Base-by-base conservation (phyloP, 148 eudicot species). In the Persicaria tinctoria region DNA sequence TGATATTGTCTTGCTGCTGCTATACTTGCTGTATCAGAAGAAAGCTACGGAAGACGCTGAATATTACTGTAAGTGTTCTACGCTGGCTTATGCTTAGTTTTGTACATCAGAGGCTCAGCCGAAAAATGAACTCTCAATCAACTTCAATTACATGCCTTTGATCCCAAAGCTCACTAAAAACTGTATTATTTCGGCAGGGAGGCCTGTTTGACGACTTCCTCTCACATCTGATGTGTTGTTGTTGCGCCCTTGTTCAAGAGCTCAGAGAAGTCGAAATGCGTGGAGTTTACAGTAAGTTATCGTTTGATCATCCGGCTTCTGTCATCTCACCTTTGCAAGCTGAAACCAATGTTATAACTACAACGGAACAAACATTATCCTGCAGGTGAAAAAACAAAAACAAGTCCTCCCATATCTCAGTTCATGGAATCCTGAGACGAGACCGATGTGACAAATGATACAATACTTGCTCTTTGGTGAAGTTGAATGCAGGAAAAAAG, bases 201-300 rank as follows among this genome's bases (percentile, higher is more conserved):
- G 99, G 97, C 27, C 74, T 77, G 59, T 81, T 88, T 69, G 99
- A 92, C 60, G 99, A 95, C 78, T 95, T 95, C 80, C 92, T 95
- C 50, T 92, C 97, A 5, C 99, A 95, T 81, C 73, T 85, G 17
- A 89, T 95, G 99, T 95, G 99, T 73, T 95, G 99, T 75, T 95
- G 99, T 75, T 95, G 99, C 80, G 96, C 99, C 75, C 97, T 92
- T 85, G 99, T 95, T 60, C 99, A 95, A 90, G 99, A 92, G 83
- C 85, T 83, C 88, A 88, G 99, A 70, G 99, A 95, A 87, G 88
- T 95, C 51, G 92, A 95, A 79, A 86, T 85, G 49, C 97, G 97
- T 13, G 89, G 90, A 59, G 80, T 76, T 74, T 78, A 89, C 79
- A 93, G 98, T 95, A 88, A 70, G 73, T 23, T 14, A 3, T 16